Evolutionary conservation across 2,329 filamentous ascomycete species (phyloP).

Genomic region (Colletotrichum liaoningense): DNA sequence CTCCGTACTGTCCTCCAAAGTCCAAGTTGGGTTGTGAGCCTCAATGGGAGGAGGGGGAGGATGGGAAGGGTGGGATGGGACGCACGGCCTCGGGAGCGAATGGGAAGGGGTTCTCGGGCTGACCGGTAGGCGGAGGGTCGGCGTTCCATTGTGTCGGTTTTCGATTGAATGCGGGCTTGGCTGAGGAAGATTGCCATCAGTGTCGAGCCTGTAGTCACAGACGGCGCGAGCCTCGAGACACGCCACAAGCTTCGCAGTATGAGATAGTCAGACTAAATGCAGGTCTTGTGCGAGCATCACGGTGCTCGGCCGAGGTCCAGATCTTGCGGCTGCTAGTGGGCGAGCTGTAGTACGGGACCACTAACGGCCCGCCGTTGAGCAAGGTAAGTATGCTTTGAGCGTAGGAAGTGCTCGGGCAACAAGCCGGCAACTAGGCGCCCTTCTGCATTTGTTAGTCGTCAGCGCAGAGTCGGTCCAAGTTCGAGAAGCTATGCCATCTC

Average conservation of each 20-base stretch:
- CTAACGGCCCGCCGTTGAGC: too few species aligned
- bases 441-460: too few species aligned
- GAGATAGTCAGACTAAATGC: background rate
- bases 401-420: too few species aligned
- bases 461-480: too few species aligned
- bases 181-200: background rate
- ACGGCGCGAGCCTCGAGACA: constrained; percentile 7
- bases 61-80: background rate
- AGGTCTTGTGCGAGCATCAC: background rate
- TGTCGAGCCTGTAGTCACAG: background rate
- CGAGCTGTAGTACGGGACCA: too few species aligned
- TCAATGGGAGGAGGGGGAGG: background rate
- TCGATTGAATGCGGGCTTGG: constrained; percentile 11
- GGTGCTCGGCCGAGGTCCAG: background rate
- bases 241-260: background rate
- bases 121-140: constrained; percentile 12
- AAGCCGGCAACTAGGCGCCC: too few species aligned
- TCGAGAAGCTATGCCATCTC: too few species aligned
- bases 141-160: constrained; percentile 18
- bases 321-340: too few species aligned
- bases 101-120: constrained; percentile 22
- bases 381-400: too few species aligned
- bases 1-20: background rate
- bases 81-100: background rate
- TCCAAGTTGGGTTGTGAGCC: background rate